A percentile compares a stretch with the other conserved stretches of the same genome.
phyloP scores from a whole-genome alignment of 495 filamentous ascomycete genomes.

The Rusavskia elegans region DNA sequence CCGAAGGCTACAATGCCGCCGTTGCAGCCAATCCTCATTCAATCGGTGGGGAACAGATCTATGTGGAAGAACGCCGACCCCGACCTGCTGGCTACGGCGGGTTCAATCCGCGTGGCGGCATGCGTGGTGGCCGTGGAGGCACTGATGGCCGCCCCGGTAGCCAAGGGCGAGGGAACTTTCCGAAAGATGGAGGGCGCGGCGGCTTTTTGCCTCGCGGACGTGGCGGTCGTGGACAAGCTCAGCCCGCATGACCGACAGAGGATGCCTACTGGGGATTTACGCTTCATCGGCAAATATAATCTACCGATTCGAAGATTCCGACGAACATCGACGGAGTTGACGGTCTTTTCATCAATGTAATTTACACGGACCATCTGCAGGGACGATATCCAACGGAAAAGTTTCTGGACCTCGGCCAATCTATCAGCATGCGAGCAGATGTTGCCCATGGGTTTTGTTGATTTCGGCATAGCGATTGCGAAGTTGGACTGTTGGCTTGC shows the following conservation, averaged over 20 bases:
- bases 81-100: constrained; percentile 50
- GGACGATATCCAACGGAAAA: constrained; percentile 2
- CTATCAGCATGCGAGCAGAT: background rate
- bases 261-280: too few species aligned
- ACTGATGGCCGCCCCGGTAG: constrained; percentile 42
- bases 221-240: constrained; percentile 32
- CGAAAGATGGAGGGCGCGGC: constrained; percentile 46
- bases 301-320: background rate
- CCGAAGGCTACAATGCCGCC: constrained; percentile 64
- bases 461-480: constrained; percentile 7
- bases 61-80: constrained; percentile 76
- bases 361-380: background rate
- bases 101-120: constrained; percentile 38
- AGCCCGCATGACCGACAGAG: constrained; percentile 24
- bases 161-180: constrained; percentile 51
- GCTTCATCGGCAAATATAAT: background rate
- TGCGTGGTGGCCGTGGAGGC: constrained; percentile 55
- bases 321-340: background rate
- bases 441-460: background rate
- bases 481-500: background rate
- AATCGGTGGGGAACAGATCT: constrained; percentile 63
- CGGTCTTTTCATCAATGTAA: background rate
- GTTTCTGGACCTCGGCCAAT: constrained; percentile 1
- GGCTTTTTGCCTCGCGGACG: constrained; percentile 36
- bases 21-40: constrained; percentile 72